A percentile compares a stretch with the other conserved stretches of the same genome.
These are phyloP conservation scores for Elongisporangium undulatum DNA, from an alignment of 352 stramenopile species.

Conservation along the genomic window DNA sequence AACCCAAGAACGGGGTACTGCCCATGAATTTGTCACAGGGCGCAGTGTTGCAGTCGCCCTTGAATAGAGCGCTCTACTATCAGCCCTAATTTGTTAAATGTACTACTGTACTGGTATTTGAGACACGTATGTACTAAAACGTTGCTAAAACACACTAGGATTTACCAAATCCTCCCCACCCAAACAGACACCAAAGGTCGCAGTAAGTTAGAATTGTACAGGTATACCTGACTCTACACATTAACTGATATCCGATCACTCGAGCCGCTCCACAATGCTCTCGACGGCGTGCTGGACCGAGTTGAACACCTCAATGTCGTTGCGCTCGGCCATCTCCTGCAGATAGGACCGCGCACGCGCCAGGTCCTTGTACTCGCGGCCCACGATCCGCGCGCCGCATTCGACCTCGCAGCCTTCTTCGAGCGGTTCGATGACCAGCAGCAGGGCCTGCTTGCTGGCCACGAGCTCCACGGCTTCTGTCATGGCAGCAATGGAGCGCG, in stretches of 20 bases:
- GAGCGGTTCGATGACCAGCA: conserved; percentile 76
- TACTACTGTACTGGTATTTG: no score
- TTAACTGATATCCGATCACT: conserved; percentile 7
- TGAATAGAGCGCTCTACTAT: neutral
- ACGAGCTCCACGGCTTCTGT: conserved; percentile 78
- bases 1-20: neutral
- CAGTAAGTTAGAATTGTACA: neutral
- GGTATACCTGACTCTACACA: neutral
- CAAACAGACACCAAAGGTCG: neutral
- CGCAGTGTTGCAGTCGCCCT: neutral
- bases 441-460: conserved; percentile 55
- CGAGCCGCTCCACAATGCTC: conserved; percentile 55
- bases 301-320: conserved; percentile 71
- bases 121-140: no score
- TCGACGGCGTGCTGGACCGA: conserved; percentile 58
- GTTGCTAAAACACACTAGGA: neutral
- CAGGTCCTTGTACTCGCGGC: conserved; percentile 81
- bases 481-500: conserved; percentile 79
- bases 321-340: conserved; percentile 79
- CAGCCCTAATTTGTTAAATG: no score
- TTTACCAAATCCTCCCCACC: neutral
- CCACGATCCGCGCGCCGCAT: conserved; percentile 36
- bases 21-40: neutral
- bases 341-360: conserved; percentile 72
- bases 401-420: conserved; percentile 56